phyloP scores from a whole-genome alignment of 805 yeast genomes.

The Yamadazyma ubonensis region DNA sequence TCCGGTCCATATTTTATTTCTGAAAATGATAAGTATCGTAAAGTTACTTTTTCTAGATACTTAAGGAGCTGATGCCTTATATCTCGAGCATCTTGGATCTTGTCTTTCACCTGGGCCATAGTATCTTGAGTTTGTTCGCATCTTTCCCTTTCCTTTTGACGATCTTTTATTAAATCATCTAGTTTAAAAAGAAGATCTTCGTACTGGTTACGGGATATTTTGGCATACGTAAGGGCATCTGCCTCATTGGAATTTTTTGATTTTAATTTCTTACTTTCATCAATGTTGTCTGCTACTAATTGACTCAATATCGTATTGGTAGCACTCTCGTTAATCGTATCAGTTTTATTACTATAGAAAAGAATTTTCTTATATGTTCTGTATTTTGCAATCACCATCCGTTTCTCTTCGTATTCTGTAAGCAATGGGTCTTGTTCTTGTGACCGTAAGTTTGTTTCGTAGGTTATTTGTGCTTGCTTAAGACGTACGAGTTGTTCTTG shows the following conservation, averaged over 20 bases:
- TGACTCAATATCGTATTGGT: constrained; percentile 2
- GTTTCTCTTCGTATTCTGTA: constrained; percentile 6
- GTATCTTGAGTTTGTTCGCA: neutral
- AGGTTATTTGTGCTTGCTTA: neutral
- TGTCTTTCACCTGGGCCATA: neutral
- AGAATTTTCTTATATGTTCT: constrained; percentile 9
- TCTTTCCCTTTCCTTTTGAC: neutral
- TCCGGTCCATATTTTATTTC: neutral
- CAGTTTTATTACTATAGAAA: constrained; percentile 5
- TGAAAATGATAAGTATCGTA: neutral
- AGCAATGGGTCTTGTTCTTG: neutral
- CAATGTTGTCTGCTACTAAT: neutral
- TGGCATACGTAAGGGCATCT: neutral
- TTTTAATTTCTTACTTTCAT: neutral
- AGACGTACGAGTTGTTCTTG: constrained; percentile 11
- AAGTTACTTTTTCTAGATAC: neutral
- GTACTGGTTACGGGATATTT: neutral
- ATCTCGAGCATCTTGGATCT: neutral
- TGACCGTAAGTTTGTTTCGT: constrained; percentile 1
- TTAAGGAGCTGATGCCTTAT: neutral
- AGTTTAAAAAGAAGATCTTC: neutral
- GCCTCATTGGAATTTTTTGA: neutral
- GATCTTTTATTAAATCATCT: neutral
- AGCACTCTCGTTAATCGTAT: constrained; percentile 7
- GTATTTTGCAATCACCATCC: constrained; percentile 8